Evolutionary conservation across 768 basidiomycete genomes (phyloP), one percentile per base, ranked within the genome.

Genomic region (Hypholoma fasciculare): DNA sequence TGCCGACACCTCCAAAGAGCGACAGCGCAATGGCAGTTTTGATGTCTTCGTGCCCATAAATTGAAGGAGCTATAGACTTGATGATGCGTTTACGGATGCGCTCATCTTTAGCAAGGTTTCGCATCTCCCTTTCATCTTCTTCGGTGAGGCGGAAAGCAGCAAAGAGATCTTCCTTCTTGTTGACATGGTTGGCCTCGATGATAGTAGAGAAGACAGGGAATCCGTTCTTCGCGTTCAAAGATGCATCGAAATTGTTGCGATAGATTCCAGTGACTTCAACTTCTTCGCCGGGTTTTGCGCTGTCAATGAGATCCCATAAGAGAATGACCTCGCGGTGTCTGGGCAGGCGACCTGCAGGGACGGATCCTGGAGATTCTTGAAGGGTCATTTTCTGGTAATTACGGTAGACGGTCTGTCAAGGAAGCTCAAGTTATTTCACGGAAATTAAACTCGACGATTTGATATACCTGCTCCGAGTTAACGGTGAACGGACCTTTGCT

Each of bases 341-440:
- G 4, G 97, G 97, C 7, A 98, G 80, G 66, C 97, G 94, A 72
- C 97, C 97, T 17, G 97, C 95, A 54, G 97, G 97, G 0, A 99
- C 97, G 2, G 93, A 94, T 2, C 97, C 97, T 11, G 97, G 97
- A 7, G 94, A 96, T 71, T 99, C 97, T 70, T 99, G 97, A 43
- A 99, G 74, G 6, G 96, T 98, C 94, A 98, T 92, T 74, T 94
- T 96, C 73, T 99, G 97, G 71, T 97, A 98, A 72, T 99, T 99
- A 55, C 97, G 84, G 72, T 98, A 99, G 2, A 99, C 87, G 1
- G 97, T 99, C 93, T 98, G 48, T 26, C n/a, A 12, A 60, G 9
- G 30, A 16, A 52, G 52, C 26, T 26, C 44, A 47, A 27, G 37
- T 52, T 43, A 30, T 17, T n/a, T 39, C 26, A 49, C 44, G 19